Evolutionary conservation across 768 basidiomycete genomes (phyloP).

Genomic region (Leccinum subtestaceum): DNA sequence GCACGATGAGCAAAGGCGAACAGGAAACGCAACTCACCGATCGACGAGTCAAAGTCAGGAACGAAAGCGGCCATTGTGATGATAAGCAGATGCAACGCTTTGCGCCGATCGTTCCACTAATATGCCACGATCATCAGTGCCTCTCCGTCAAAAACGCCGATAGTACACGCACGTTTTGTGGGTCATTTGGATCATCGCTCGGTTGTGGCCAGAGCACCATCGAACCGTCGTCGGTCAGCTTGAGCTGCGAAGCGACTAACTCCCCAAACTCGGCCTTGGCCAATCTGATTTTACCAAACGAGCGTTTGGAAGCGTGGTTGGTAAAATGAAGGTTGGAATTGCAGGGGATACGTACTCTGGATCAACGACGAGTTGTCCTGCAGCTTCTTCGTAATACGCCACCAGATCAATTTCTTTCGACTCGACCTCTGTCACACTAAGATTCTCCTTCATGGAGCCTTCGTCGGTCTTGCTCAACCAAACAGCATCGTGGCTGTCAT

Average conservation of each 20-base stretch:
- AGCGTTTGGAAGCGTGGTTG: neutral
- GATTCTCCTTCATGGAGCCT: slow-evolving; percentile 1
- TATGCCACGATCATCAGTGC: neutral
- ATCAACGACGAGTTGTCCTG: slow-evolving; percentile 61
- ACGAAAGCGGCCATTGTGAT: slow-evolving; percentile 51
- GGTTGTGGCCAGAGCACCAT: slow-evolving; percentile 59
- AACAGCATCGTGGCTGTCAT: neutral
- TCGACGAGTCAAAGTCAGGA: slow-evolving; percentile 52
- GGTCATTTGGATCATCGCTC: slow-evolving; percentile 45
- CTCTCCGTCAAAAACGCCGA: neutral
- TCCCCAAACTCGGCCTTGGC: slow-evolving; percentile 51
- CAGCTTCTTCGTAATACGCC: slow-evolving; percentile 50
- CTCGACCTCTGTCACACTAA: neutral
- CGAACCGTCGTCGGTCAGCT: slow-evolving; percentile 43
- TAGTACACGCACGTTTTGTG: slow-evolving; percentile 45
- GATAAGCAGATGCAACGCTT: slow-evolving; percentile 45
- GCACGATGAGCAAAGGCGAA: neutral
- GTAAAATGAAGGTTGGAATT: neutral
- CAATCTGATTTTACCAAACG: slow-evolving; percentile 31
- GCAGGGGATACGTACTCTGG: slow-evolving; percentile 43
- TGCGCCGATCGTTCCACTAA: slow-evolving; percentile 45
- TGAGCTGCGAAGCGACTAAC: slow-evolving; percentile 41
- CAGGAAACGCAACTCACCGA: slow-evolving; percentile 35
- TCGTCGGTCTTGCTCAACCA: neutral
- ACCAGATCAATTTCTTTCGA: slow-evolving; percentile 31